Base-by-base conservation (phyloP, 192 early-diverging fungal species). In the Coemansia furcata region DNA sequence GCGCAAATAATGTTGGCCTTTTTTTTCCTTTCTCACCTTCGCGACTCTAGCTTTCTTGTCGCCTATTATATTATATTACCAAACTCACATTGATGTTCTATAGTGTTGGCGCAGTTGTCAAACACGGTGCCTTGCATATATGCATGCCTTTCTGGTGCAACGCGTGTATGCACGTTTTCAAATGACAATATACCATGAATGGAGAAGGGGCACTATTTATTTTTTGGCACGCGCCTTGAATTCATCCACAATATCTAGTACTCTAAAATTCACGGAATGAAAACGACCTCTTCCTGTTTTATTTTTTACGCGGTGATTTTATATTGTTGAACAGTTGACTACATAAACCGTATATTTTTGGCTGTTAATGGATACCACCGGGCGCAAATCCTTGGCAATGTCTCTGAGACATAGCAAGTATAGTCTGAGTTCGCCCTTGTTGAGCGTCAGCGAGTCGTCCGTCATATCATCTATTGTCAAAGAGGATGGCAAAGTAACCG, bases 51-150 rank as follows among this genome's bases (percentile, higher is more conserved):
- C 49, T 59, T 47, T 64, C 65, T 23, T 58, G 50, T 29, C 44
- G n/a, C 9, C 19, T 47, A 47, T 44, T 0, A 26, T 26, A 26
- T 26, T 26, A 44, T 19, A 9, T 47, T 21, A 19, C 8, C 21
- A 47, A 47, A 47, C 21, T 21, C 6, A 1, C 44, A 21, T 52
- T 52, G 29, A 52, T 32, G 15, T 12, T 33, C n/a, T 33, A 30
- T 2, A 55, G 52, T 15, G 54, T 59, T 32, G 65, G 65, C 55
- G 38, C 42, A 43, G 65, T 59, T 6, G 30, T 17, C 39, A 67
- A 39, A 30, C 35, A n/a, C 2, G 21, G 30, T 58, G 66, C 66
- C 66, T 42, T 58, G 57, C 66, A 60, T 42, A 12, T 4, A 0
- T 15, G 33, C 21, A n/a, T 17, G 11, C 3, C 44, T 17, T 10